Conservation (phyloP, 257 asterid species). For the Primulina eburnea region DNA sequence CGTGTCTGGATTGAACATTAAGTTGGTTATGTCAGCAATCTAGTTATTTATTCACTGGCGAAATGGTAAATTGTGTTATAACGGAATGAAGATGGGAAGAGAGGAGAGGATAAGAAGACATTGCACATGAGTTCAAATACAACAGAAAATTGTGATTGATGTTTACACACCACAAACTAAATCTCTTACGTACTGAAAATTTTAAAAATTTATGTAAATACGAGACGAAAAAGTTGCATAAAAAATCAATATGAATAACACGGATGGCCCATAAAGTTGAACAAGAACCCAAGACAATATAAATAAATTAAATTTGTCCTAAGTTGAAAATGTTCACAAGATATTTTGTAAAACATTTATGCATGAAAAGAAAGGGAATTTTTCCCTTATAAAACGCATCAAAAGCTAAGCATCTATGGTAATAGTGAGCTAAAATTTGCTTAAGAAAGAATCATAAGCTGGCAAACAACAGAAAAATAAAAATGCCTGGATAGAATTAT, state of each 20-base stretch:
- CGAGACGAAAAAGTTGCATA: too few relatives aligned
- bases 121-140: not conserved
- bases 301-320: not conserved
- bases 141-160: not conserved
- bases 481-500: not conserved
- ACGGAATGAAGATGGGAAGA: not conserved
- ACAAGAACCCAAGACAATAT: not conserved
- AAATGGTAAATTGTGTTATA: too few relatives aligned
- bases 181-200: too few relatives aligned
- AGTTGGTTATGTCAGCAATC: not conserved
- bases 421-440: not conserved
- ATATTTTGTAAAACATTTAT: not conserved
- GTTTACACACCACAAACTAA: not conserved
- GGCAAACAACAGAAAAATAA: not conserved
- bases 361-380: not conserved
- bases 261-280: not conserved
- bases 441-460: not conserved
- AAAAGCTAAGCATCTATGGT: not conserved
- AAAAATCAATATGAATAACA: not conserved
- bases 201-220: too few relatives aligned
- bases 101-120: not conserved
- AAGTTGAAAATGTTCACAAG: not conserved
- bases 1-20: slow-evolving; percentile 43
- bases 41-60: not conserved
- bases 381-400: too few relatives aligned